Conservation (phyloP, 345 rosid genomes). For the Linum usitatissimum region DNA sequence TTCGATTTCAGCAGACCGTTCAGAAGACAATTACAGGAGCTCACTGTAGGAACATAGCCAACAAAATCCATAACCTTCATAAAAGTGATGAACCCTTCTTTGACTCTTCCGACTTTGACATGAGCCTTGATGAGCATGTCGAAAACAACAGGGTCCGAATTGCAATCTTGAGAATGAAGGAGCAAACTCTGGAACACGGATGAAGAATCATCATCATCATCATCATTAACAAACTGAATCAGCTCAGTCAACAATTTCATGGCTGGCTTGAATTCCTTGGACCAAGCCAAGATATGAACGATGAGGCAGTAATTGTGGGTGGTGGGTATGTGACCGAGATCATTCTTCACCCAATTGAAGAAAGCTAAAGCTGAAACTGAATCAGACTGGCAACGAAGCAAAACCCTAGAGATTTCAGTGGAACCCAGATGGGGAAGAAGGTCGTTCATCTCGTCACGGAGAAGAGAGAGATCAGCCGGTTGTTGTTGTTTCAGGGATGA, state of each 20-base stretch:
- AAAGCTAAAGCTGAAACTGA: conserved; percentile 37
- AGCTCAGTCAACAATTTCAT: conserved; percentile 43
- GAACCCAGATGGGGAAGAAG: conserved; percentile 41
- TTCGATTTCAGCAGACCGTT: conserved; percentile 56
- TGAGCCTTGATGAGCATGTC: conserved; percentile 64
- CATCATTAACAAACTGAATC: conserved; percentile 18
- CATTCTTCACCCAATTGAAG: conserved; percentile 52
- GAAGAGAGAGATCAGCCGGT: conserved; percentile 17
- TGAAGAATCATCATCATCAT: too few relatives aligned
- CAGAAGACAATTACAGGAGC: conserved; percentile 69
- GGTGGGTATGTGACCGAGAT: conserved; percentile 34
- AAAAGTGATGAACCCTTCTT: conserved; percentile 37
- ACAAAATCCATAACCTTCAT: conserved; percentile 29
- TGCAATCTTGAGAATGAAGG: conserved; percentile 40
- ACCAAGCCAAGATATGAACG: conserved; percentile 52
- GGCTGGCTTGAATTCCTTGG: conserved; percentile 34
- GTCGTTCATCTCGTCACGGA: conserved; percentile 17
- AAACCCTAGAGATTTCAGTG: conserved; percentile 48
- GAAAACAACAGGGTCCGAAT: conserved; percentile 57
- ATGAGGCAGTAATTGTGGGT: conserved; percentile 39
- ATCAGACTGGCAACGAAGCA: conserved; percentile 63
- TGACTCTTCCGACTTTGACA: conserved; percentile 34
- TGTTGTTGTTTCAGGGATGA: conserved; percentile 39
- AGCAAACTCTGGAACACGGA: conserved; percentile 33
- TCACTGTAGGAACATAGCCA: conserved; percentile 53